Evolutionary conservation across 1,139 yeast species (phyloP), one percentile per base, ranked within the genome.

Genomic region (Taphrina betulina): DNA sequence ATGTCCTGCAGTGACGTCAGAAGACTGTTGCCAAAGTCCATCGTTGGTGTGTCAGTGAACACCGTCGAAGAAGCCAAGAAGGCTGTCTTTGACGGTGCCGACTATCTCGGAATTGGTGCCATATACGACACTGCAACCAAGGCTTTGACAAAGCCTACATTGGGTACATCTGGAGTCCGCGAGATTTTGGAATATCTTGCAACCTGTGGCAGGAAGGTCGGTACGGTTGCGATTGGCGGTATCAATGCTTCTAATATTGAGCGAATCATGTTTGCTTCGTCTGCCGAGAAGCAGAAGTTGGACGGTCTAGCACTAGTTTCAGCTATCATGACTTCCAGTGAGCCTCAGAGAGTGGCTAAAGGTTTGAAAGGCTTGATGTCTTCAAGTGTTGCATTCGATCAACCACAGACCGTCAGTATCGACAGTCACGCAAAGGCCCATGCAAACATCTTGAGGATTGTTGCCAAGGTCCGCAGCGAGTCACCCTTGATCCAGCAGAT

Each of bases 251-350:
- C 74, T 14, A 88, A 87, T 68, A 79, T 81, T 1, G 75, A 78
- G 20, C 72, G 78, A 38, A 85, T 85, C 0, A 60, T 81, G 58
- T 75, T 71, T 58, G 79, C 79, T 44, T 72, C 84, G 37, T 66
- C 73, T 0, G 68, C 77, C 22, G 75, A 76, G 0, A 79, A 75
- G 1, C 75, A 77, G 60, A 64, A 71, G 0, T 68, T 85, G 3
- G 89, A 85, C 65, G 96, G 96, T 12, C 80, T 85, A 16, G 94
- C 95, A 0, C 82, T 88, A 14, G 96, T 88, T 2, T 85, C 95
- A 5, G 84, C 89, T 65, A 84, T 88, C 28, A 86, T 88, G 85
- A 92, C 90, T 0, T 72, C 78, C 2, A 63, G 65, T 7, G 78
- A 81, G 61, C 84, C 95, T 0, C 78, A 71, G 0, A 59, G 63